These are phyloP conservation scores for Pisolithus sp. DNA, from an alignment of 768 basidiomycete genomes.

Conservation along the genomic window DNA sequence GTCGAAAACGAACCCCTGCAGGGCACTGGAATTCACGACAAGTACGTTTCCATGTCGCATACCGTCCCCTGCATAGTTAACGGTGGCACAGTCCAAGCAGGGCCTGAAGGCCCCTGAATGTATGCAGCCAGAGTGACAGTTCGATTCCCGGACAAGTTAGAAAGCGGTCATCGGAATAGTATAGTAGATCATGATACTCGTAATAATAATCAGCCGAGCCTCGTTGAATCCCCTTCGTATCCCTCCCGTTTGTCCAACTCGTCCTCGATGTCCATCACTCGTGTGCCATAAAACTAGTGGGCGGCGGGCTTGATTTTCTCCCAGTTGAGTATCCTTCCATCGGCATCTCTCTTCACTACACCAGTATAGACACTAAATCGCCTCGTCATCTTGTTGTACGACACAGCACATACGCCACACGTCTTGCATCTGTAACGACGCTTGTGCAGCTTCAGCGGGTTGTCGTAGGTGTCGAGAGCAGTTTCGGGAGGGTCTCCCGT, in stretches of 20 bases:
- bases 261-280: conserved; percentile 31
- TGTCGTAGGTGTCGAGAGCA: conserved; percentile 41
- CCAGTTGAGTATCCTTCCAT: conserved; percentile 47
- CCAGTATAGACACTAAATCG: conserved; percentile 56
- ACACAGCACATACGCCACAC: conserved; percentile 38
- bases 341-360: conserved; percentile 46
- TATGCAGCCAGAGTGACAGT: no score
- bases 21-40: no score
- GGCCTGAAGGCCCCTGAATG: no score
- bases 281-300: conserved; percentile 60
- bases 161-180: no score
- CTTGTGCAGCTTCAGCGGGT: conserved; percentile 51
- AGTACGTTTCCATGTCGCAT: no score
- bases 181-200: no score
- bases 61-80: no score
- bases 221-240: conserved; percentile 44
- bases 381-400: conserved; percentile 2
- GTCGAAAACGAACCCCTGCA: no score
- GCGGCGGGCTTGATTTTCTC: conserved; percentile 45
- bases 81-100: no score
- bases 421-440: conserved; percentile 55
- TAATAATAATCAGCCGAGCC: no score
- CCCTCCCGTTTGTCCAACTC: conserved; percentile 57
- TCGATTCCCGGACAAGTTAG: no score
- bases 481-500: conserved; percentile 20